Evolutionary conservation across 805 yeast species (phyloP), one percentile per base, ranked within the genome.

Genomic region (Debaryomyces maramus): DNA sequence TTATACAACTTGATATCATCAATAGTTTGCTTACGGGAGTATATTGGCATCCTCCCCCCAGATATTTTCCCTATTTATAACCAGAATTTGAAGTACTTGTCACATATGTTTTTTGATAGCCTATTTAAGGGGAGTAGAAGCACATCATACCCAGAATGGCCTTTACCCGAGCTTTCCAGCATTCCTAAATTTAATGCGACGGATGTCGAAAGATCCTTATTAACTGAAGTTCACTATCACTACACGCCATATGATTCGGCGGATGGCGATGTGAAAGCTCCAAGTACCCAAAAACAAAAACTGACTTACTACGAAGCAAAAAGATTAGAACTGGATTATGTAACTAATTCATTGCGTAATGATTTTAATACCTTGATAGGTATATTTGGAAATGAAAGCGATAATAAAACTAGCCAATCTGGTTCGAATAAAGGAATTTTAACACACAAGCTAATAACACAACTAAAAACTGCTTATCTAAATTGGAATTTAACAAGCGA

Each of bases 11-110:
- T 85, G 7, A 80, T 90, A 1, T 87, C 96, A 1, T 88, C 95
- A 1, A 74, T 85, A 14, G 96, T 89, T 3, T 87, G 89, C 21
- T 61, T 88, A 37, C 67, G 96, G 51, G 95, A 85, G 47, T 73
- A 82, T 43, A 88, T 85, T 10, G 98, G 98, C 6, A 76, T 77
- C 34, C 59, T 91, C 32, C 93, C 96, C 2, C 83, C 88, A 0
- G 93, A 83, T 52, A 59, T 88, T 34, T 73, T 85, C 55, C 90
- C 93, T 11, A 77, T 86, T 15, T 88, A 84, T 58, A 70, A 78
- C 28, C 83, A 81, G 48, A 76, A 83, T 41, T 69, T 89, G 47
- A 69, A 71, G 5, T 85, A 78, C 52, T 66, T 90, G 37, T 63
- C 70, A 1, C 73, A 73, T 27, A 60, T 56, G 23, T 88, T 90